These are phyloP conservation scores for Lycium barbarum DNA, from an alignment of 257 asterid species.

Conservation along the genomic window DNA sequence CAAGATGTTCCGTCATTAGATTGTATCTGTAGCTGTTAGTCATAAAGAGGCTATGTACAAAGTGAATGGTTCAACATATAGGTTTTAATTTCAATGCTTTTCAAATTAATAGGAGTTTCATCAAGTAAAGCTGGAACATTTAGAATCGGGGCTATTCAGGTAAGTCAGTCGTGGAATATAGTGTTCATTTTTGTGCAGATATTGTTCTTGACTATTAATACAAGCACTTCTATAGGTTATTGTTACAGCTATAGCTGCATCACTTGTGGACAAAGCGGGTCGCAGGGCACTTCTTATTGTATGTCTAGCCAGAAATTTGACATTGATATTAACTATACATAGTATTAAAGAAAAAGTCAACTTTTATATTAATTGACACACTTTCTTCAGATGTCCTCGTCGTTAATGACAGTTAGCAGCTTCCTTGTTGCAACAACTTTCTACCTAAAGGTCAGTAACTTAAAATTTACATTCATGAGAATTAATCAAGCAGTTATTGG, in stretches of 20 bases:
- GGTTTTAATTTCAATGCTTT: neutral
- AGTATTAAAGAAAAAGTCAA: neutral
- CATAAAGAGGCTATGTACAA: neutral
- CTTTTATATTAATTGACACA: neutral
- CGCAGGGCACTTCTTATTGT: slow-evolving; percentile 84
- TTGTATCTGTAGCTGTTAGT: neutral
- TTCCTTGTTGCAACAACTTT: slow-evolving; percentile 72
- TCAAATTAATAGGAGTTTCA: slow-evolving; percentile 58
- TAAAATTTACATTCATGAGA: neutral
- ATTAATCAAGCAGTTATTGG: neutral
- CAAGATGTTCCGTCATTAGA: neutral
- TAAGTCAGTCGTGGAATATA: slow-evolving; percentile 20
- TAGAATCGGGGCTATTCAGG: slow-evolving; percentile 81
- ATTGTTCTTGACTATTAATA: neutral
- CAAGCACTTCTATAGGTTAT: slow-evolving; percentile 51
- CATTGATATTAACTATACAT: neutral
- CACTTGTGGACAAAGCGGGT: slow-evolving; percentile 77
- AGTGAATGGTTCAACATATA: neutral
- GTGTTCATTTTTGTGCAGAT: neutral
- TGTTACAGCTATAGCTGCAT: slow-evolving; percentile 67
- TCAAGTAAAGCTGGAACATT: slow-evolving; percentile 82
- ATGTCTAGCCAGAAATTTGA: slow-evolving; percentile 25
- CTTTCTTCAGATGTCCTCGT: slow-evolving; percentile 60
- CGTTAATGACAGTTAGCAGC: slow-evolving; percentile 65
- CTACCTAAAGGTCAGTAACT: slow-evolving; percentile 57